Evolutionary conservation across 305 asterid species (phyloP).

Genomic region (Fraxinus paxiana): DNA sequence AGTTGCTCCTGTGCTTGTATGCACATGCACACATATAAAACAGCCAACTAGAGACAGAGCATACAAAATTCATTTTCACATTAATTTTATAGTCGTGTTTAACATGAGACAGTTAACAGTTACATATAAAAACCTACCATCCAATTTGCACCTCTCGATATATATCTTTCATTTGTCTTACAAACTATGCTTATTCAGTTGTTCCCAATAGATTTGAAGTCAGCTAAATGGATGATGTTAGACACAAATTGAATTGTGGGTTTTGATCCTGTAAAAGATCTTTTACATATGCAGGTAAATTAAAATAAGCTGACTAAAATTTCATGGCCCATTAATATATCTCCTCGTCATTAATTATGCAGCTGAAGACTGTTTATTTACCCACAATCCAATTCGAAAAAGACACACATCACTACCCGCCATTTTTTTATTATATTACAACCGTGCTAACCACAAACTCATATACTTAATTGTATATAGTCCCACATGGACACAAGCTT

Average conservation of each 20-base stretch:
- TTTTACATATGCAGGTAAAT: background rate
- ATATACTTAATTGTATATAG: background rate
- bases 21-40: background rate
- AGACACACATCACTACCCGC: background rate
- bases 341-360: background rate
- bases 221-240: background rate
- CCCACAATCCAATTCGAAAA: background rate
- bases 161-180: background rate
- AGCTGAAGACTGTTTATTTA: background rate
- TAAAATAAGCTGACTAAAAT: background rate
- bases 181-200: background rate
- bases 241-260: background rate
- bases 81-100: background rate
- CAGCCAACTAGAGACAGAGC: background rate
- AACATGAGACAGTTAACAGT: conserved; percentile 55
- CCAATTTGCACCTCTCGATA: background rate
- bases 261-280: background rate
- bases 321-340: background rate
- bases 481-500: background rate
- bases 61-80: background rate
- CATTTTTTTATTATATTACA: background rate
- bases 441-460: background rate
- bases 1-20: background rate
- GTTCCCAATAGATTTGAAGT: background rate
- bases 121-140: conserved; percentile 12